A percentile compares a stretch with the other conserved stretches of the same genome.
Evolutionary conservation across 1,284 basidiomycete species (phyloP).

Genomic region (Heterobasidion parviporum): DNA sequence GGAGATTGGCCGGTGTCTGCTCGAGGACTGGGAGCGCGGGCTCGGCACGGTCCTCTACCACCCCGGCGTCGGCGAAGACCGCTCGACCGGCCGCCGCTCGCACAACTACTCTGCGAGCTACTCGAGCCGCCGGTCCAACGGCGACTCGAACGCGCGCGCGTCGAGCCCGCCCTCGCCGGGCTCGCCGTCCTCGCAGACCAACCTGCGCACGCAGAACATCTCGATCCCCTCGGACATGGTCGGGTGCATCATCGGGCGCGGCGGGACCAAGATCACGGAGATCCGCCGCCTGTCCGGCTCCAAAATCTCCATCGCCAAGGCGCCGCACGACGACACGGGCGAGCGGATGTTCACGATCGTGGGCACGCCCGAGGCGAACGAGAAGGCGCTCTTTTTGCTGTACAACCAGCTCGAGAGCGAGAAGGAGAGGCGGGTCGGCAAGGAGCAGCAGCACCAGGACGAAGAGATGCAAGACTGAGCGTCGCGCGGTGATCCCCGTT

Average conservation of each 20-base stretch:
- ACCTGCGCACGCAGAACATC: conserved; percentile 96
- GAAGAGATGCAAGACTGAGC: conserved; percentile 26
- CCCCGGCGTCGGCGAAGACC: conserved; percentile 79
- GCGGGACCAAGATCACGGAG: conserved; percentile 97
- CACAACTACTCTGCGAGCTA: conserved; percentile 36
- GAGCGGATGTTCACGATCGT: conserved; percentile 99
- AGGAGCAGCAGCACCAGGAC: conserved; percentile 60
- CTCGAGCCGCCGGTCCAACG: conserved; percentile 51
- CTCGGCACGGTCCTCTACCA: conserved; percentile 93
- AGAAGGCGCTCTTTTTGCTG: conserved; percentile 93
- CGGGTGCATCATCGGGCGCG: conserved; percentile 94
- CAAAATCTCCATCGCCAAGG: conserved; percentile 97
- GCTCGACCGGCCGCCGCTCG: conserved; percentile 41
- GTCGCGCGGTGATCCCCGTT: conserved; percentile 6
- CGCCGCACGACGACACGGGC: conserved; percentile 96
- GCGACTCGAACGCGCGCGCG: conserved; percentile 41
- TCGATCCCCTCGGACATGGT: conserved; percentile 99
- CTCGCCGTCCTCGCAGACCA: conserved; percentile 38
- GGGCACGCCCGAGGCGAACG: conserved; percentile 92
- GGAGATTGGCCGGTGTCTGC: conserved; percentile 92
- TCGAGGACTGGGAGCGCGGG: conserved; percentile 96
- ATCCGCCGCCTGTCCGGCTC: conserved; percentile 95
- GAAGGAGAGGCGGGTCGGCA: conserved; percentile 85
- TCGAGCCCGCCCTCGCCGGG: conserved; percentile 48
- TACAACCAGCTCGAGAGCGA: conserved; percentile 97